phyloP scores from a whole-genome alignment of 345 rosid species.

The Kandelia obovata region DNA sequence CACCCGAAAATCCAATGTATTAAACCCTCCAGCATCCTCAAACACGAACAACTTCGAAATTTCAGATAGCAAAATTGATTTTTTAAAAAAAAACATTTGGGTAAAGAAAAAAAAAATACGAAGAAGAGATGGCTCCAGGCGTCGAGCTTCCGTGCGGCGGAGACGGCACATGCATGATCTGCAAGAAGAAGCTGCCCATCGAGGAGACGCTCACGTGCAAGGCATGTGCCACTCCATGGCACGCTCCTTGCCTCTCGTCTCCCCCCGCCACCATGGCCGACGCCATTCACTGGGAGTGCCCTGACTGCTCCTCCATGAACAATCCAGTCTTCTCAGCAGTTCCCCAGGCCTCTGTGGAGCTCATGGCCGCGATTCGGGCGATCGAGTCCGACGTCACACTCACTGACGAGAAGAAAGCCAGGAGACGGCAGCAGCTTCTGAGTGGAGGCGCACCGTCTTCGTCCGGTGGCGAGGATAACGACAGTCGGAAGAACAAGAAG shows the following conservation, averaged over 20 bases:
- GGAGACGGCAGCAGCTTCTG: conserved; percentile 47
- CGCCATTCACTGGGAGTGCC: conserved; percentile 58
- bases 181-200: conserved; percentile 35
- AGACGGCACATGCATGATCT: conserved; percentile 65
- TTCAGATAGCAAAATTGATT: too few relatives aligned
- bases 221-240: conserved; percentile 75
- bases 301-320: conserved; percentile 47
- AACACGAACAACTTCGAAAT: too few relatives aligned
- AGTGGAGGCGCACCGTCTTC: conserved; percentile 29
- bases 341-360: background rate
- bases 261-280: conserved; percentile 44
- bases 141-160: conserved; percentile 63
- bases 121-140: conserved; percentile 38
- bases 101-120: too few relatives aligned
- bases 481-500: background rate
- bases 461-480: background rate
- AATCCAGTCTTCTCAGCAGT: background rate
- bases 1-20: too few relatives aligned
- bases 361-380: conserved; percentile 44
- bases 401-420: conserved; percentile 52
- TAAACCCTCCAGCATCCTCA: too few relatives aligned
- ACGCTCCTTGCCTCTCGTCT: conserved; percentile 46
- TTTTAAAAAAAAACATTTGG: background rate
- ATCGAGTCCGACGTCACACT: conserved; percentile 47
- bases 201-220: conserved; percentile 53